Evolutionary conservation across 148 eudicot genomes (phyloP).

Genomic region (Chenopodium quinoa): DNA sequence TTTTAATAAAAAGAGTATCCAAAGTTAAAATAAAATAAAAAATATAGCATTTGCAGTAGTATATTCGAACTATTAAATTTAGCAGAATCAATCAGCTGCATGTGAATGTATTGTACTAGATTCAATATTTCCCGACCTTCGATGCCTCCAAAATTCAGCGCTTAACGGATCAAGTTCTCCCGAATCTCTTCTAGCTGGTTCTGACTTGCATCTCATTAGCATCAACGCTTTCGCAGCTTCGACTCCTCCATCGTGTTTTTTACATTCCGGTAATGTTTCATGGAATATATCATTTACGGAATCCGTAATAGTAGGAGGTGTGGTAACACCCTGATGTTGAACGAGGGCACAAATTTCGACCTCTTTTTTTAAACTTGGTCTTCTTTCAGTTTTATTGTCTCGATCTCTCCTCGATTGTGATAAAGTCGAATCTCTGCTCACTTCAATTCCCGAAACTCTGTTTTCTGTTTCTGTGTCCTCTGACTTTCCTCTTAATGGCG

Average conservation of each 20-base stretch:
- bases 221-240: slow-evolving; percentile 23
- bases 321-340: background rate
- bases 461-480: slow-evolving; percentile 9
- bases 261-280: background rate
- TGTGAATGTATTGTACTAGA: slow-evolving; percentile 9
- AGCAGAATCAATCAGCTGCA: background rate
- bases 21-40: background rate
- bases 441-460: slow-evolving; percentile 1
- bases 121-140: slow-evolving; percentile 23
- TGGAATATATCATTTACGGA: background rate
- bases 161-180: slow-evolving; percentile 35
- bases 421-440: slow-evolving; percentile 20
- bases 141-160: slow-evolving; percentile 23
- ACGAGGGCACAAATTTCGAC: slow-evolving; percentile 1
- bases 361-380: background rate
- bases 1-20: background rate
- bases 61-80: background rate
- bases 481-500: background rate
- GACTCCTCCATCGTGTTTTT: background rate
- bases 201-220: slow-evolving; percentile 72
- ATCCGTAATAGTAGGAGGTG: background rate
- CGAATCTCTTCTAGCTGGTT: slow-evolving; percentile 56
- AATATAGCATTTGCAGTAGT: background rate
- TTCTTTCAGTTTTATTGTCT: slow-evolving; percentile 2
- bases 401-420: slow-evolving; percentile 20